Base-by-base conservation (phyloP, 108 stramenopile genomes). In the Fistulifera solaris region DNA sequence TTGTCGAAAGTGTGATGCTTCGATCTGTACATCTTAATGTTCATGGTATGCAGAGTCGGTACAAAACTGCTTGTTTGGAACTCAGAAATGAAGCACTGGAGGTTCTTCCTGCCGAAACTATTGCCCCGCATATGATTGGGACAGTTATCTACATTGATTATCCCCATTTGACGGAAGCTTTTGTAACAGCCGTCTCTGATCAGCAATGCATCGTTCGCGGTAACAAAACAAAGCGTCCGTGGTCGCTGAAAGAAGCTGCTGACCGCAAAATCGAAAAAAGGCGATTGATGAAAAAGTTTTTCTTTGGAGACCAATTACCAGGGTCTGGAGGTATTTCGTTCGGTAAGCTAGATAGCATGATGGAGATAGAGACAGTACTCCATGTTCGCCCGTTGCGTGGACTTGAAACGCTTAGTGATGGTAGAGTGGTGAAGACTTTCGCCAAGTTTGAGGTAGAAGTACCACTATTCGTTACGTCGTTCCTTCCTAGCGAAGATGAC, bases 401-500 rank as follows among this genome's bases (percentile, higher is more conserved):
- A 21, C 66, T 98, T 48, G 52, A 65, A 38, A 78, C 68, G 2
- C 66, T 73, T 11, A 47, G 67, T 16, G 78, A 83, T 50, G 94
- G 94, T 16, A 68, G 71, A 26, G 42, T 45, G 40, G 77, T 54
- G 1, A 93, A 98, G 63, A 72, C 85, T 8, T 99, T 81, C 57
- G 88, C 87, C 3, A 71, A 72, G 35, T 76, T 75, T 40, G 96
- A 97, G 70, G 75, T 96, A 19, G 85, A 92, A 51, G 72, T 95
- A 10, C 91, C 93, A 10, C 48, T 86, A 27, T 68, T 80, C 46
- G 70, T 84, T 17, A 87, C 84, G 17, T 60, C 83, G 19, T 93
- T 82, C 72, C 62, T 71, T 48, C 90, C 90, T 1, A 47, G 59
- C 15, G 40, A 38, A 24, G 18, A 27, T 21, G 83, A 85, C 40